A percentile compares a stretch with the other conserved stretches of the same genome.
Evolutionary conservation across 2,329 filamentous ascomycete genomes (phyloP).

Genomic region (Calonectria naviculata): DNA sequence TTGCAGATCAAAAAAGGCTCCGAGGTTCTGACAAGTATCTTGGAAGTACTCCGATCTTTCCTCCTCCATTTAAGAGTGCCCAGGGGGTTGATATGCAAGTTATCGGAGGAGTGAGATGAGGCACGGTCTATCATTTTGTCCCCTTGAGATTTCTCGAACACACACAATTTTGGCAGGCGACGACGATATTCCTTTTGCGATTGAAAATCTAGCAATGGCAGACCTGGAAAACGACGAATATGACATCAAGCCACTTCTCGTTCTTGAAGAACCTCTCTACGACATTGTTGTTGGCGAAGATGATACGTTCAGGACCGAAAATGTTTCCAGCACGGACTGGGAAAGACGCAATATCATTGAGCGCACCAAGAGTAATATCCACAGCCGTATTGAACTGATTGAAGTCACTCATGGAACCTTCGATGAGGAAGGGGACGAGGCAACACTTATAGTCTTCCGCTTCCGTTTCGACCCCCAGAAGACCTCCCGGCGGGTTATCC

Average conservation of each 20-base stretch:
- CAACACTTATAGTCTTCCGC: constrained; percentile 17
- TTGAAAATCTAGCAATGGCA: background rate
- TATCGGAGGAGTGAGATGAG: too few relatives aligned
- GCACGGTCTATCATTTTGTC: too few relatives aligned
- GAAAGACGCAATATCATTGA: constrained; percentile 23
- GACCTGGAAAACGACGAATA: background rate
- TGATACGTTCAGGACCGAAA: constrained; percentile 9
- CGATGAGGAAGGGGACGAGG: constrained; percentile 13
- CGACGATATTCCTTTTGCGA: too few relatives aligned
- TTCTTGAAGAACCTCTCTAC: background rate
- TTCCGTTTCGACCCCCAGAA: constrained; percentile 19
- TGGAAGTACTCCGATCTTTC: too few relatives aligned
- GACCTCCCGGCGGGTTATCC: constrained; percentile 5
- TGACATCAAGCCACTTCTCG: background rate
- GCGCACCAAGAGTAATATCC: constrained; percentile 7
- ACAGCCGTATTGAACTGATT: constrained; percentile 16
- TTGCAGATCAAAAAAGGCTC: too few relatives aligned
- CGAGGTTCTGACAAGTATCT: too few relatives aligned
- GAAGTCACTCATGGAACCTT: constrained; percentile 17
- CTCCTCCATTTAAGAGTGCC: too few relatives aligned
- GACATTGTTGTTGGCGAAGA: constrained; percentile 1
- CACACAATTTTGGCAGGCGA: too few relatives aligned
- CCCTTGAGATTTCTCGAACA: too few relatives aligned
- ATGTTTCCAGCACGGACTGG: constrained; percentile 14
- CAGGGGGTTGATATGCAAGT: too few relatives aligned